Evolutionary conservation across 176 grass and related monocot genomes (phyloP).

Genomic region (Miscanthus lutarioriparius): DNA sequence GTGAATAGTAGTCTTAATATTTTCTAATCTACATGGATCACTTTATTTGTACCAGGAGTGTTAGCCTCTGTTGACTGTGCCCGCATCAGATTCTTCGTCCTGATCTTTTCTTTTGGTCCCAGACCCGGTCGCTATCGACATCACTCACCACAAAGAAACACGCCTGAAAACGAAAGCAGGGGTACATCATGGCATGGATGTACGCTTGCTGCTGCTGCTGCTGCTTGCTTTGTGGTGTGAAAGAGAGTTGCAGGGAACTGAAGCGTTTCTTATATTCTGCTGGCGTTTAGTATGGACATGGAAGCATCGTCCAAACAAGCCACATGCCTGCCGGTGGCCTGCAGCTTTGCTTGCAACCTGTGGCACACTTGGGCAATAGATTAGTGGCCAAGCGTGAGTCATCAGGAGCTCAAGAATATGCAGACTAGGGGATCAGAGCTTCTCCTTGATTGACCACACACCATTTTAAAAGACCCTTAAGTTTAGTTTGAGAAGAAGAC

Average conservation of each 20-base stretch:
- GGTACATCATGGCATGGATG: not conserved
- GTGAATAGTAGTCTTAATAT: too few species aligned
- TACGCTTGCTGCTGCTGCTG: not conserved
- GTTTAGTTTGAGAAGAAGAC: not conserved
- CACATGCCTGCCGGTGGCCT: constrained; percentile 25
- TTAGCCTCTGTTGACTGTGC: too few species aligned
- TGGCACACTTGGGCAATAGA: not conserved
- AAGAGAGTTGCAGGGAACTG: constrained; percentile 30
- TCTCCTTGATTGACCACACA: constrained; percentile 13
- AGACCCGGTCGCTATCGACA: constrained; percentile 24
- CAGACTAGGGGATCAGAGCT: not conserved
- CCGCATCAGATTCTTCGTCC: constrained; percentile 39
- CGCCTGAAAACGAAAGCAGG: not conserved
- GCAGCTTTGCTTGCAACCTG: not conserved
- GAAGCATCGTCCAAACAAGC: constrained; percentile 8
- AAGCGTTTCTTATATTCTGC: constrained; percentile 5
- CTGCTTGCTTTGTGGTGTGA: constrained; percentile 28
- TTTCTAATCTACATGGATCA: too few species aligned
- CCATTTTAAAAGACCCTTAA: constrained; percentile 21
- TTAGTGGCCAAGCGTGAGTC: constrained; percentile 13
- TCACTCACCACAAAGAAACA: not conserved
- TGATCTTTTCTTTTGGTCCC: constrained; percentile 32
- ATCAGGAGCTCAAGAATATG: not conserved
- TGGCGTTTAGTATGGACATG: not conserved
- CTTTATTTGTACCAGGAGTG: too few species aligned